Base-by-base conservation (phyloP, 331 rosid species). In the Arachis monticola region DNA sequence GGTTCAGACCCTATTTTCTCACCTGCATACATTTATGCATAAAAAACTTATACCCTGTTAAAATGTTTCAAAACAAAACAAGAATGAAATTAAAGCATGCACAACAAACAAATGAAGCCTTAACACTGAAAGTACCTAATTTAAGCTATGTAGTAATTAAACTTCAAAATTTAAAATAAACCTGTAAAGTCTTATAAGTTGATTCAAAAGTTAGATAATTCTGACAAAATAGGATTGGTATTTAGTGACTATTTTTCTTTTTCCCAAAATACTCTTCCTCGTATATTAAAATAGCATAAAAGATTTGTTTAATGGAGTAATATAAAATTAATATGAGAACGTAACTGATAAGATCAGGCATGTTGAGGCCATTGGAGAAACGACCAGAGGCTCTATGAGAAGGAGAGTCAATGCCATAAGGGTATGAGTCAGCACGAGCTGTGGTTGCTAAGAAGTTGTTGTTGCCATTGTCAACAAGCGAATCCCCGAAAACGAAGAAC, bases 331-430 rank as follows among this genome's bases (percentile, higher is more conserved):
- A 48, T 8, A 10, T 48, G 11, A 7, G 4, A 48, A 48, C 60
- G 40, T 0, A 67, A 80, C 80, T 80, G 76, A 80, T 80, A 7
- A 80, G 14, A 47, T 80, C 83, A 74, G 83, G 83, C 0, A 80
- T 80, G 72, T 80, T 80, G 52, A 80, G 80, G 63, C 84, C 84
- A 46, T 80, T 80, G 73, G 80, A 80, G 84, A 80, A 80, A 69
- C 80, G 84, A 10, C 80, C 84, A 35, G 84, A 67, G 67, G 84
- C 80, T 67, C 80, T 51, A 31, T 74, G 80, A 67, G 76, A 7
- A 5, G 67, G 62, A 10, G 59, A 69, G 48, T 80, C 83, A 69
- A 80, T 74, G 72, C 83, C 83, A 53, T 80, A 80, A 44, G 83
- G 83, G 2, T 74, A 74, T 11, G 83, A 52, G 27, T 80, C 80